These are phyloP conservation scores for Eutrema heterophyllum DNA, from an alignment of 345 rosid genomes.

Conservation along the genomic window DNA sequence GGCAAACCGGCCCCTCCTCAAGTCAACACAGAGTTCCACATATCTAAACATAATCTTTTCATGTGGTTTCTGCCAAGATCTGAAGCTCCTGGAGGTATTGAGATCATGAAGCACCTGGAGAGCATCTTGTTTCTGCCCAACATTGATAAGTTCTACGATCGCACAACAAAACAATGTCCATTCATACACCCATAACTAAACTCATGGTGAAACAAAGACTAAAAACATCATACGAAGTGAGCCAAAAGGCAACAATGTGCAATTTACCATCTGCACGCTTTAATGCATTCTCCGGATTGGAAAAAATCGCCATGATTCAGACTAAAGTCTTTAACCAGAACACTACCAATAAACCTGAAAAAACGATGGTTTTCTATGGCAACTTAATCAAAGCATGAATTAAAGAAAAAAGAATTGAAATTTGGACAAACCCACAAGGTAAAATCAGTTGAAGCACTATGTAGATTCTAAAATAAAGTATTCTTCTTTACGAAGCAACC, in stretches of 20 bases:
- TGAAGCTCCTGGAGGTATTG: slow-evolving; percentile 77
- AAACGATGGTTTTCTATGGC: no score
- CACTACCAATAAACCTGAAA: no score
- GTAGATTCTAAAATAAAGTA: no score
- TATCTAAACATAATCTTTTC: slow-evolving; percentile 92
- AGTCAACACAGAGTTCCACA: slow-evolving; percentile 90
- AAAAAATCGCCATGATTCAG: slow-evolving; percentile 55
- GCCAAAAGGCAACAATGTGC: neutral
- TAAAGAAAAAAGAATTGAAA: no score
- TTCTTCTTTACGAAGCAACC: no score
- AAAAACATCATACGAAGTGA: neutral
- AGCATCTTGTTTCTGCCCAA: slow-evolving; percentile 97
- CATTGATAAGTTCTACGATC: slow-evolving; percentile 75
- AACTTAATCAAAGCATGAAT: no score
- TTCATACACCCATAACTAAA: neutral
- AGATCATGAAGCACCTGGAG: slow-evolving; percentile 83
- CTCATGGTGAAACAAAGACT: no score
- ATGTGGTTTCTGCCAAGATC: slow-evolving; percentile 90
- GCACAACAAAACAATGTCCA: neutral
- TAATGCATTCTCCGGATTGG: slow-evolving; percentile 83
- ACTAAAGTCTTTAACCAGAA: neutral
- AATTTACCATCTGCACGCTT: slow-evolving; percentile 86
- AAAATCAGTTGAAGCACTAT: no score
- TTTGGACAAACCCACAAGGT: no score
- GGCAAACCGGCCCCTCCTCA: slow-evolving; percentile 85